phyloP scores from a whole-genome alignment of 2,329 filamentous ascomycete genomes.

The Zarea fungicola region DNA sequence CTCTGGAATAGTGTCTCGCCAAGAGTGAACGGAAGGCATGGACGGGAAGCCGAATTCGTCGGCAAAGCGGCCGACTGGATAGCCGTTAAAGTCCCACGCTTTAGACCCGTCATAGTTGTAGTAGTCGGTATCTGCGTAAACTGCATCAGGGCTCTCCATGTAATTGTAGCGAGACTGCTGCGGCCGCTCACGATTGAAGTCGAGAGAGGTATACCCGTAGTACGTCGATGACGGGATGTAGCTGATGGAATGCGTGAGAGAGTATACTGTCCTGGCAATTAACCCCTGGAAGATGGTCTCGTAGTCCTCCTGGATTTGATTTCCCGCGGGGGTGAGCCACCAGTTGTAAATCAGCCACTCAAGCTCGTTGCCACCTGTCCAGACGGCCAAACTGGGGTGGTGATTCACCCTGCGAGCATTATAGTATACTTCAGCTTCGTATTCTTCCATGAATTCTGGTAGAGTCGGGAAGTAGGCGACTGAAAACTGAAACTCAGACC shows the following conservation, averaged over 20 bases:
- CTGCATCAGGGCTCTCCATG: too few species aligned
- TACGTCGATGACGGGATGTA: too few species aligned
- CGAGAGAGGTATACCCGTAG: too few species aligned
- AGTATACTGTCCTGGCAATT: too few species aligned
- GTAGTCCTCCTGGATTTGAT: not conserved
- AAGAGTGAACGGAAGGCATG: too few species aligned
- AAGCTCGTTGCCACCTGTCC: constrained; percentile 55
- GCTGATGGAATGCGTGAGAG: too few species aligned
- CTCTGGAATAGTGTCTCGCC: too few species aligned
- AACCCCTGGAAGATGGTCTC: constrained; percentile 3
- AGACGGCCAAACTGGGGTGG: constrained; percentile 50
- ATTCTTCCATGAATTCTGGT: constrained; percentile 50
- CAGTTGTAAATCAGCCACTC: constrained; percentile 28
- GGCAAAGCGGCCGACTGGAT: constrained; percentile 11
- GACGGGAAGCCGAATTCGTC: constrained; percentile 11
- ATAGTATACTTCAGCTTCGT: constrained; percentile 50
- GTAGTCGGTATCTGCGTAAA: constrained; percentile 10
- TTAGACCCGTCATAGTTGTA: constrained; percentile 5
- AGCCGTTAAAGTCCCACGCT: constrained; percentile 1
- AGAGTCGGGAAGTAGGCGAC: constrained; percentile 55
- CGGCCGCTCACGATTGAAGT: too few species aligned
- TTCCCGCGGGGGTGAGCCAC: too few species aligned
- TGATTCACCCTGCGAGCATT: constrained; percentile 58
- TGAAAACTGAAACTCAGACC: constrained; percentile 60
- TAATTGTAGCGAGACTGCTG: not conserved